Evolutionary conservation across 768 basidiomycete species (phyloP), one percentile per base, ranked within the genome.

Genomic region (Mycena rebaudengoi): DNA sequence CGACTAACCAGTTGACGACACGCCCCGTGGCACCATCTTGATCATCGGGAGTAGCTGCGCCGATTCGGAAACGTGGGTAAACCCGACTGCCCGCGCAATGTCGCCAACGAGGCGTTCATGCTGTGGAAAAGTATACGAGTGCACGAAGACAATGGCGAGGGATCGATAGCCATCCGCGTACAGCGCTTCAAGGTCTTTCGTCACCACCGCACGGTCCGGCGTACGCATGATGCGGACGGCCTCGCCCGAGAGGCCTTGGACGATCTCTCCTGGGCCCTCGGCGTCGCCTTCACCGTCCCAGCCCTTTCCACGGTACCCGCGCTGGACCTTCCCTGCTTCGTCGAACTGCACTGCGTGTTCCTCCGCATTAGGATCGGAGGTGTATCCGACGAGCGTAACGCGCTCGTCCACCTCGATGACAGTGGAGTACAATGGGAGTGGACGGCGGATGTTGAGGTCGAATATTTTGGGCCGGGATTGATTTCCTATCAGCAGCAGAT

Each of bases 391-490:
- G 13, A 98, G 83, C 0, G 96, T 98, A 8, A 98, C 97, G 11
- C 97, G 90, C 78, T 99, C 97, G 68, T 97, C 95, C 0, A 86
- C 81, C 71, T 90, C 92, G 11, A 94, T 70, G 4, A 95, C 92
- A 4, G 81, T 79, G 0, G 88, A 86, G 74, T 96, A 99, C 6
- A 99, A 80, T 4, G 93, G 91, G 0, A 84, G 69, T 0, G 91
- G 84, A 11, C 94, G 87, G 25, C 89, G 86, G 73, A 98, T 96
- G 70, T 96, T 92, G 25, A 99, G 83, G 75, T 98, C 96, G 70
- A 99, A 99, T 69, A 98, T 98, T 70, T 87, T 88, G 2, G 97
- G 97, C 21, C 97, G 91, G 18, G 95, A 91, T 75, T 98, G 97
- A 75, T 98, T 98, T 10, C 95, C 95, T 61, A 99, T 98, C 30